These are phyloP conservation scores for Fagopyrum tataricum DNA, from an alignment of 148 eudicot genomes.

Conservation along the genomic window DNA sequence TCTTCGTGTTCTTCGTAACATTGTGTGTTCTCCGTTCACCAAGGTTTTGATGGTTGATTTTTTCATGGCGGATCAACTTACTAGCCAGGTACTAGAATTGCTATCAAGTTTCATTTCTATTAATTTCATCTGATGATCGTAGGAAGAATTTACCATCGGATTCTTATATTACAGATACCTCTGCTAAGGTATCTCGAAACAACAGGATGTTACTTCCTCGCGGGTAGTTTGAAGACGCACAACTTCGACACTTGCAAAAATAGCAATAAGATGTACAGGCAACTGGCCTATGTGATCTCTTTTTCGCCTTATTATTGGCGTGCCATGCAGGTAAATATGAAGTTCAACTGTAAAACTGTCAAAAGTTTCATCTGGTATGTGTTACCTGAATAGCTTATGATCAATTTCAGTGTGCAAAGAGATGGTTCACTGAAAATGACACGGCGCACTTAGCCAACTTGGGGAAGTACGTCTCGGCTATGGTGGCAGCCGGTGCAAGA, in stretches of 20 bases:
- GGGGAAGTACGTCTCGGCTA: constrained; percentile 94
- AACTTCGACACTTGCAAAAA: constrained; percentile 51
- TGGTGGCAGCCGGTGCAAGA: constrained; percentile 97
- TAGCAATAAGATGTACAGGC: constrained; percentile 61
- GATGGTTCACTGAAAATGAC: constrained; percentile 75
- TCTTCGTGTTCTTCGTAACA: constrained; percentile 75
- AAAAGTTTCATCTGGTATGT: not conserved
- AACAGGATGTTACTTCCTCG: constrained; percentile 67
- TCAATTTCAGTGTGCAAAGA: constrained; percentile 62
- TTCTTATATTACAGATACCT: constrained; percentile 44
- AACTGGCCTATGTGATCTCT: constrained; percentile 81
- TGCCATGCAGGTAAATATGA: constrained; percentile 77
- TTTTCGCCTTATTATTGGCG: constrained; percentile 97
- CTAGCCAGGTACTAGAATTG: constrained; percentile 68
- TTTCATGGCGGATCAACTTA: constrained; percentile 98
- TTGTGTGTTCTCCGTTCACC: constrained; percentile 77
- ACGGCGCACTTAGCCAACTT: constrained; percentile 63
- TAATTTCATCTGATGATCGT: not conserved
- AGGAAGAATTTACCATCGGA: not conserved
- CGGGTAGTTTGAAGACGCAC: constrained; percentile 63
- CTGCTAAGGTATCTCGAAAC: constrained; percentile 76
- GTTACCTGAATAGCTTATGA: not conserved
- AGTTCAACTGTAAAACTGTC: not conserved
- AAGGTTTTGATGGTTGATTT: constrained; percentile 96
- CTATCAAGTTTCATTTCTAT: not conserved